These are phyloP conservation scores for Vitellaria paradoxa DNA, from an alignment of 179 eudicot species.

Conservation along the genomic window DNA sequence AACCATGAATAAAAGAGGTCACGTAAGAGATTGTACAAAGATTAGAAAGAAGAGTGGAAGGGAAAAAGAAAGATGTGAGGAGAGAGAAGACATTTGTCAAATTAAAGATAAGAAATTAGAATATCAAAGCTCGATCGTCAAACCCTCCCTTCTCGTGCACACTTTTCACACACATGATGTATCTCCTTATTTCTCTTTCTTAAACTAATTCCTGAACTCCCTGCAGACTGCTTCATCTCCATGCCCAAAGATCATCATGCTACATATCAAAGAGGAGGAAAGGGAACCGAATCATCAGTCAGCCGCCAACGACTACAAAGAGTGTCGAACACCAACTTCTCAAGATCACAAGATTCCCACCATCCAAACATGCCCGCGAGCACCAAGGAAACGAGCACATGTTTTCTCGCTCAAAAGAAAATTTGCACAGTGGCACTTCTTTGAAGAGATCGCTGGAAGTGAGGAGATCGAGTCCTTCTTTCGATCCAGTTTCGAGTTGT, in stretches of 20 bases:
- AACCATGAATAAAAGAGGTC: background rate
- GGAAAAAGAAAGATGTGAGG: background rate
- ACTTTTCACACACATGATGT: background rate
- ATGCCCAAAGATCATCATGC: background rate
- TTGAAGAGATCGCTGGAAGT: background rate
- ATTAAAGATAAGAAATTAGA: background rate
- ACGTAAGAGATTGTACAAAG: background rate
- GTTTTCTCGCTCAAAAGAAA: background rate
- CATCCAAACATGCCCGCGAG: slow-evolving; percentile 4
- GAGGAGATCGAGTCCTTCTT: slow-evolving; percentile 14
- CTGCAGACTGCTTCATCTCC: background rate
- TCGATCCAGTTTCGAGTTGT: background rate
- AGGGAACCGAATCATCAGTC: background rate
- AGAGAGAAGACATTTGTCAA: background rate
- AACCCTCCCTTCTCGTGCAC: background rate
- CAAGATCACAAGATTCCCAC: slow-evolving; percentile 4
- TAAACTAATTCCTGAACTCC: background rate
- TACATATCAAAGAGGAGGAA: background rate
- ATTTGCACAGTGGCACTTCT: background rate
- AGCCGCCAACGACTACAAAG: background rate
- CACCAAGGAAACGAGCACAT: background rate
- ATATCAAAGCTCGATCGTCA: background rate
- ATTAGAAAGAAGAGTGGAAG: background rate
- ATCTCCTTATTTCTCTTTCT: background rate
- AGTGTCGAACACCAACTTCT: slow-evolving; percentile 8